Conservation (phyloP, 192 early-diverging fungal genomes). For the Spinellus fusiger region DNA sequence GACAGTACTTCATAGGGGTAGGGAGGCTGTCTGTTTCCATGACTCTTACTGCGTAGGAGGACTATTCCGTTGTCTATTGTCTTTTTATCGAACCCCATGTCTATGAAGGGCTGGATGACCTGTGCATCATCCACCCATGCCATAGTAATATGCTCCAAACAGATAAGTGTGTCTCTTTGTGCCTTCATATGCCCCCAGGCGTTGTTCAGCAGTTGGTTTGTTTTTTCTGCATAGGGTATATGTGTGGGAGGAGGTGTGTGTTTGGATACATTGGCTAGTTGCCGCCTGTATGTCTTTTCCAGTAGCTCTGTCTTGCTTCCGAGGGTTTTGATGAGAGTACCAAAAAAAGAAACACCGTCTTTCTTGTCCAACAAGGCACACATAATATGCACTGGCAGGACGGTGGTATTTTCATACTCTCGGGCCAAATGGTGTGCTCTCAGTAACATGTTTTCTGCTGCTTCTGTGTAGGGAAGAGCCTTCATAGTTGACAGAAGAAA, state of each 20-base stretch:
- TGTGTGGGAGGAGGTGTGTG: conserved; percentile 81
- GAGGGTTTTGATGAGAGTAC: conserved; percentile 69
- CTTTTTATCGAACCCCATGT: conserved; percentile 60
- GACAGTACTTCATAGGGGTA: conserved; percentile 86
- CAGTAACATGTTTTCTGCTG: conserved; percentile 63
- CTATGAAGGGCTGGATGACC: conserved; percentile 47
- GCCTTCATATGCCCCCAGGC: conserved; percentile 77
- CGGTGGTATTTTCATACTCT: conserved; percentile 65
- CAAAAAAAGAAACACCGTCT: conserved; percentile 69
- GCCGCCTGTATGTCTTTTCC: conserved; percentile 71
- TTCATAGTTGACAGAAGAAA: too few relatives aligned
- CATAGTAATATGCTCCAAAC: conserved; percentile 79
- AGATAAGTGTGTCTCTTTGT: conserved; percentile 83
- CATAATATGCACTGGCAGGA: conserved; percentile 76
- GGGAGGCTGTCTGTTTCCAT: conserved; percentile 74
- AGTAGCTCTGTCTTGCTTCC: conserved; percentile 71
- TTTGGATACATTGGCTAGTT: conserved; percentile 66
- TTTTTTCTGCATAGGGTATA: conserved; percentile 51
- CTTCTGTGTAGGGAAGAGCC: conserved; percentile 65
- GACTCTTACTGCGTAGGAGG: conserved; percentile 67
- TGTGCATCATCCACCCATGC: conserved; percentile 69
- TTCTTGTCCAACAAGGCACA: conserved; percentile 75
- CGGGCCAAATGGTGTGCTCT: conserved; percentile 58
- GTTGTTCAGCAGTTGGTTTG: conserved; percentile 54
- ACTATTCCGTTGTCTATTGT: conserved; percentile 67